Conservation (phyloP, 345 rosid species). For the Camelina neglecta region DNA sequence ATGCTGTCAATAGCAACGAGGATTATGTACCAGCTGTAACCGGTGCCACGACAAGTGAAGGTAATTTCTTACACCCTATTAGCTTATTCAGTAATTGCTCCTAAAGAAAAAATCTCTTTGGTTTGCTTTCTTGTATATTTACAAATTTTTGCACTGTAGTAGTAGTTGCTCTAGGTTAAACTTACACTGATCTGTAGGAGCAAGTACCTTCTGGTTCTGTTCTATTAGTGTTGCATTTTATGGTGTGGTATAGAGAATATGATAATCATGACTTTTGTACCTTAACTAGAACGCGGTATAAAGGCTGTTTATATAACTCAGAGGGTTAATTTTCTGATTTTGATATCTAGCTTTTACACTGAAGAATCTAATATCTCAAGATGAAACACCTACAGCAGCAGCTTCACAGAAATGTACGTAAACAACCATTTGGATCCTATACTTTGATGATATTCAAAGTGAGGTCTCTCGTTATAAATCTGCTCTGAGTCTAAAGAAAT, state of each 20-base stretch:
- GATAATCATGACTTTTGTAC: neutral
- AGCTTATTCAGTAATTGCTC: neutral
- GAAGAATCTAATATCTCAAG: constrained; percentile 88
- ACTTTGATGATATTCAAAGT: constrained; percentile 8
- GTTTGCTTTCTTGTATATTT: constrained; percentile 9
- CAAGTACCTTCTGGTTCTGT: neutral
- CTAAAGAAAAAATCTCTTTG: neutral
- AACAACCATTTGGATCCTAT: neutral
- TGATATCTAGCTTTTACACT: constrained; percentile 67
- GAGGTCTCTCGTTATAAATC: neutral
- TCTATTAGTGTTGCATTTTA: neutral
- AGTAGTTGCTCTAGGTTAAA: constrained; percentile 1
- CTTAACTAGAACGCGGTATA: neutral
- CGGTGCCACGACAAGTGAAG: constrained; percentile 49
- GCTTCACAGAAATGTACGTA: constrained; percentile 73
- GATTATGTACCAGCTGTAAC: constrained; percentile 47
- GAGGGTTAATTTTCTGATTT: constrained; percentile 27
- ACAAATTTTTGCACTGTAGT: neutral
- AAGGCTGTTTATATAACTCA: neutral
- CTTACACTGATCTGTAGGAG: constrained; percentile 14
- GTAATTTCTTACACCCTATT: constrained; percentile 42
- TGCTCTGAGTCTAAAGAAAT: neutral
- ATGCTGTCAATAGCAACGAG: constrained; percentile 42
- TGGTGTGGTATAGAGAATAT: neutral
- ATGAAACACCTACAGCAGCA: constrained; percentile 65